Conservation (phyloP, 306 rosid genomes). For the Dalbergia cultrata region DNA sequence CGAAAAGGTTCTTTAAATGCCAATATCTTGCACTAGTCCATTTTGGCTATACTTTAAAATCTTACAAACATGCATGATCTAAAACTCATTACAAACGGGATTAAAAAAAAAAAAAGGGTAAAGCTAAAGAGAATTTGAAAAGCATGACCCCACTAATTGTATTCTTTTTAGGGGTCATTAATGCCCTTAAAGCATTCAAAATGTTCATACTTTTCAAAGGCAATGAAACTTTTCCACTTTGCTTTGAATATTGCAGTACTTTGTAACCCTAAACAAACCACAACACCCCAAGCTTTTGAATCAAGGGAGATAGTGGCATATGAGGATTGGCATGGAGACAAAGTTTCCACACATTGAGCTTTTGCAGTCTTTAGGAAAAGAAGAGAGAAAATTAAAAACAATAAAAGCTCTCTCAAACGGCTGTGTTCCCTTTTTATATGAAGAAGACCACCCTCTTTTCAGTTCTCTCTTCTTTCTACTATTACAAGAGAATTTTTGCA, state of each 20-base stretch:
- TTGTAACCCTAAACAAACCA: slow-evolving; percentile 51
- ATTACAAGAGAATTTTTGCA: slow-evolving; percentile 60
- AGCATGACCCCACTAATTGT: slow-evolving; percentile 69
- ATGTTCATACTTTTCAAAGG: slow-evolving; percentile 58
- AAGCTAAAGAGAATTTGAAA: slow-evolving; percentile 58
- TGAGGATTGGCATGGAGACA: slow-evolving; percentile 73
- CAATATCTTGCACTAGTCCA: slow-evolving; percentile 57
- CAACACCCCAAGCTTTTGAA: slow-evolving; percentile 52
- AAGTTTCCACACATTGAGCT: slow-evolving; percentile 83
- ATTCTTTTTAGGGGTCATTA: slow-evolving; percentile 79
- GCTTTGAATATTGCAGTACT: slow-evolving; percentile 54
- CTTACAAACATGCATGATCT: slow-evolving; percentile 61
- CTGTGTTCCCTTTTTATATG: slow-evolving; percentile 45
- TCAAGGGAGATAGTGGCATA: slow-evolving; percentile 51
- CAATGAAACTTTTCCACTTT: slow-evolving; percentile 53
- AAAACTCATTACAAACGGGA: slow-evolving; percentile 57
- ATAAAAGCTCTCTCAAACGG: slow-evolving; percentile 47
- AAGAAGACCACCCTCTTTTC: slow-evolving; percentile 52
- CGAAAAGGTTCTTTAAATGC: slow-evolving; percentile 65
- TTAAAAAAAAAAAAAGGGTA: slow-evolving; percentile 43
- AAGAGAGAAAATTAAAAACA: slow-evolving; percentile 38
- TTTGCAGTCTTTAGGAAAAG: slow-evolving; percentile 79
- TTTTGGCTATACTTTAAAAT: slow-evolving; percentile 50
- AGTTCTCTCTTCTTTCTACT: slow-evolving; percentile 45
- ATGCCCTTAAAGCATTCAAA: slow-evolving; percentile 63